Conservation (phyloP, 345 rosid genomes). For the rapeseed (Brassica napus) region DNA sequence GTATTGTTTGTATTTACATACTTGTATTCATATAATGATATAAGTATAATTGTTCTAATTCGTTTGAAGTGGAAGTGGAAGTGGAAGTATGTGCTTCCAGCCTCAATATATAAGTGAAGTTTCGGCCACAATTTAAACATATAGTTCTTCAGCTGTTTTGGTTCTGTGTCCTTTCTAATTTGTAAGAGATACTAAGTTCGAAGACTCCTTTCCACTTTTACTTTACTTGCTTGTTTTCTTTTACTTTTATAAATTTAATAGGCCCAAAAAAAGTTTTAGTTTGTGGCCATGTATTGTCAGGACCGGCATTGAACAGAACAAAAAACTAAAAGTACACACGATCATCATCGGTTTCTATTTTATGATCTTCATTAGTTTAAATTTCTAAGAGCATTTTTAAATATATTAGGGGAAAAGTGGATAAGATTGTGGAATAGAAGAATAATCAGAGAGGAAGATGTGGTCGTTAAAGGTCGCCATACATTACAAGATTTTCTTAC, state of each 20-base stretch:
- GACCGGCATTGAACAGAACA: background rate
- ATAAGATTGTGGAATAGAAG: slow-evolving; percentile 16
- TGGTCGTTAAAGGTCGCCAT: slow-evolving; percentile 29
- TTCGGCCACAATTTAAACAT: too few species aligned
- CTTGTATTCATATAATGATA: background rate
- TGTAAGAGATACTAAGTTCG: too few species aligned
- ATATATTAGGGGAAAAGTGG: slow-evolving; percentile 8
- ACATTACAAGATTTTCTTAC: slow-evolving; percentile 36
- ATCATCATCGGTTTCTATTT: slow-evolving; percentile 18
- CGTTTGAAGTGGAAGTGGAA: background rate
- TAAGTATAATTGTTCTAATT: background rate
- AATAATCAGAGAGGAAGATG: slow-evolving; percentile 29
- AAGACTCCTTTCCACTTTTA: too few species aligned
- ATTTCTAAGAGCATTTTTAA: background rate
- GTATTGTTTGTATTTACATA: background rate
- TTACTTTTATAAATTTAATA: too few species aligned
- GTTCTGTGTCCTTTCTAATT: too few species aligned
- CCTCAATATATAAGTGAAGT: too few species aligned
- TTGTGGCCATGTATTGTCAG: too few species aligned
- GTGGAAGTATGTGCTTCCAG: background rate
- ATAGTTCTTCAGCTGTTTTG: too few species aligned
- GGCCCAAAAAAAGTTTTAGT: too few species aligned
- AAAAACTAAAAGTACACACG: slow-evolving; percentile 18
- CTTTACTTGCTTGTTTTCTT: too few species aligned
- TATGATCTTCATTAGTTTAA: slow-evolving; percentile 18